Evolutionary conservation across 2,329 filamentous ascomycete species (phyloP).

Genomic region (Sporothrix pallida): DNA sequence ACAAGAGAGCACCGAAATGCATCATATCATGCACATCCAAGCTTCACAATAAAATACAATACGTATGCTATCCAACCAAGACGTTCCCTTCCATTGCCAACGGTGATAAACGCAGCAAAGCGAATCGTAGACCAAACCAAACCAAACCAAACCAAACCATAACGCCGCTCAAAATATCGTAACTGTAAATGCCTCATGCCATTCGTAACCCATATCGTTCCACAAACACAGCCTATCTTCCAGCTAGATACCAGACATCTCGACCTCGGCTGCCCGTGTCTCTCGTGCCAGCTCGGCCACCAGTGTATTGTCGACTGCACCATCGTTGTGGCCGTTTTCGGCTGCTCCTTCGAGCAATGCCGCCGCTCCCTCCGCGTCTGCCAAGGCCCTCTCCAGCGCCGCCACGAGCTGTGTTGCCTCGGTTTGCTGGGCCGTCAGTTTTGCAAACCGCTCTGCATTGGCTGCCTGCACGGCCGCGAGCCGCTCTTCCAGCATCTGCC

Average conservation of each 20-base stretch:
- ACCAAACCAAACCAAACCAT: background rate
- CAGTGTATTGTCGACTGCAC: slow-evolving; percentile 40
- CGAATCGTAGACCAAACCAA: background rate
- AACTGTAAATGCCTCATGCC: background rate
- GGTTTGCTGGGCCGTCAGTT: slow-evolving; percentile 58
- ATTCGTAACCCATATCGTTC: background rate
- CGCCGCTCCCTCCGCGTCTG: slow-evolving; percentile 61
- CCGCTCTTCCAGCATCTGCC: slow-evolving; percentile 61
- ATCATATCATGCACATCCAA: background rate
- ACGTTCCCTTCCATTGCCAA: background rate
- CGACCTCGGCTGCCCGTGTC: slow-evolving; percentile 53
- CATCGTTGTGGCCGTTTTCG: background rate
- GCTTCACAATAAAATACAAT: background rate
- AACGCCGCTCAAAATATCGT: slow-evolving; percentile 3
- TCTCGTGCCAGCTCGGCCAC: slow-evolving; percentile 57
- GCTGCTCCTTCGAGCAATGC: slow-evolving; percentile 50
- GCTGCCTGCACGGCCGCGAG: slow-evolving; percentile 62
- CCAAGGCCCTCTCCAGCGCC: slow-evolving; percentile 57
- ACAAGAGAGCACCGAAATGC: background rate
- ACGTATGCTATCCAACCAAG: background rate
- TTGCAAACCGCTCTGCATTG: slow-evolving; percentile 60
- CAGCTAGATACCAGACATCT: slow-evolving; percentile 44
- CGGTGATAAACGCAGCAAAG: background rate
- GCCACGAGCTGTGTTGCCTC: slow-evolving; percentile 60
- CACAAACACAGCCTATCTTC: background rate